These are phyloP conservation scores for Candida hispaniensis DNA, from an alignment of 805 yeast species.

Conservation along the genomic window DNA sequence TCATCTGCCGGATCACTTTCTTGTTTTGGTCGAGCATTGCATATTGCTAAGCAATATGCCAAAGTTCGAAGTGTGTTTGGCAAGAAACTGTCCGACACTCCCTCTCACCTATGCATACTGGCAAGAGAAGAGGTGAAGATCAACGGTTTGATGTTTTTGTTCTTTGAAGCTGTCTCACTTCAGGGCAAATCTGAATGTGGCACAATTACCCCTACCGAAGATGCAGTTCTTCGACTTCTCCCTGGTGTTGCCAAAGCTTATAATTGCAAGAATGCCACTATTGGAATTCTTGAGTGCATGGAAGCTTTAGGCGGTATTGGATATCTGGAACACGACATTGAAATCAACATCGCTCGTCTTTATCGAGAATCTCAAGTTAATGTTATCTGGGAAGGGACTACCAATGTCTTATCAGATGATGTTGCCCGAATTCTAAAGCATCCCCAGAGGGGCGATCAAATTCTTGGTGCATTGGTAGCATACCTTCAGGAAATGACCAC, in stretches of 20 bases:
- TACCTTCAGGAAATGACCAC: slow-evolving; percentile 1
- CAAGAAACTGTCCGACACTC: slow-evolving; percentile 18
- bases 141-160: slow-evolving; percentile 21
- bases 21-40: slow-evolving; percentile 22
- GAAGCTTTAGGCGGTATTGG: slow-evolving; percentile 29
- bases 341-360: slow-evolving; percentile 25
- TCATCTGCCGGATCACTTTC: slow-evolving; percentile 23
- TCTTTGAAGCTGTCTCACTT: slow-evolving; percentile 22
- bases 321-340: slow-evolving; percentile 27
- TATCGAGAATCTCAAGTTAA: slow-evolving; percentile 27
- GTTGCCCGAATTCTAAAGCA: slow-evolving; percentile 19
- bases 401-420: slow-evolving; percentile 27
- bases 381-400: slow-evolving; percentile 29
- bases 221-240: slow-evolving; percentile 21
- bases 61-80: slow-evolving; percentile 25
- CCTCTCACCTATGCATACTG: slow-evolving; percentile 24
- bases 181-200: slow-evolving; percentile 23
- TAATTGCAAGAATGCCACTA: slow-evolving; percentile 23
- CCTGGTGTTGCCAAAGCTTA: slow-evolving; percentile 26
- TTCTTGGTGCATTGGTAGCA: slow-evolving; percentile 5
- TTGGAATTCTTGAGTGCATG: slow-evolving; percentile 28
- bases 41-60: slow-evolving; percentile 24
- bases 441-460: slow-evolving; percentile 1
- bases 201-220: slow-evolving; percentile 16
- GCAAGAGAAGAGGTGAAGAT: slow-evolving; percentile 23